Conservation (phyloP, 2,329 filamentous ascomycete genomes). For the Epichloe scottii region DNA sequence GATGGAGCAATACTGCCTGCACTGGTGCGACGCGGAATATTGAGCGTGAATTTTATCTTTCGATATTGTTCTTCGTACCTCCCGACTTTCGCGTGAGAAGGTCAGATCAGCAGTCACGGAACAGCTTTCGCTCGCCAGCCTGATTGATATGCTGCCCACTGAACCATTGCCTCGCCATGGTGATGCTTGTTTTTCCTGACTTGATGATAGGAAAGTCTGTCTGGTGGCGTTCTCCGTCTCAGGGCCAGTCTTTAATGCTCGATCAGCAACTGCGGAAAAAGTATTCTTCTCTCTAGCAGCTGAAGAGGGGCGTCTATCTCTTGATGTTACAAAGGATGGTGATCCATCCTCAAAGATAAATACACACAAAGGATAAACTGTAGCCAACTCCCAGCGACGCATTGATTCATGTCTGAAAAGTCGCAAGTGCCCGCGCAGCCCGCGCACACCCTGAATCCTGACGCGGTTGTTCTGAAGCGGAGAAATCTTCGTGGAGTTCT, state of each 20-base stretch:
- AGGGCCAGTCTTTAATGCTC: not conserved
- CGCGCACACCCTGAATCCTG: slow-evolving; percentile 5
- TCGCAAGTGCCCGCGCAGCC: not conserved
- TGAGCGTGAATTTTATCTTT: not conserved
- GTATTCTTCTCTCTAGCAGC: not conserved
- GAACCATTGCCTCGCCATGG: not conserved
- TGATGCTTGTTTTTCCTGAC: not conserved
- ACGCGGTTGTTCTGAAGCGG: slow-evolving; percentile 17
- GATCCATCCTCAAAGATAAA: slow-evolving; percentile 34
- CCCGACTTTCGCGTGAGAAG: not conserved
- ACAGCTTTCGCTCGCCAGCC: not conserved
- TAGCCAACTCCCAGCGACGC: slow-evolving; percentile 12
- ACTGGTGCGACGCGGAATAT: not conserved
- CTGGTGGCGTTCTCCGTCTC: not conserved
- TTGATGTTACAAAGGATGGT: slow-evolving; percentile 30
- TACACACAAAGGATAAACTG: slow-evolving; percentile 22
- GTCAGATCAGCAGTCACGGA: not conserved
- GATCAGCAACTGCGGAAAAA: not conserved
- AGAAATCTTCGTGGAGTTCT: slow-evolving; percentile 15
- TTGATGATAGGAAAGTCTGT: not conserved
- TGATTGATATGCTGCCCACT: not conserved
- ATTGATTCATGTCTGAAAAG: slow-evolving; percentile 10
- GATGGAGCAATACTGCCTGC: not conserved
- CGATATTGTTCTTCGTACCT: not conserved
- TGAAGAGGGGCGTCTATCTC: slow-evolving; percentile 14